Percentiles rank a stretch among this genome's conserved stretches.
Conservation (phyloP, 192 early-diverging fungal genomes). For the Thoreauomyces humboldtii region DNA sequence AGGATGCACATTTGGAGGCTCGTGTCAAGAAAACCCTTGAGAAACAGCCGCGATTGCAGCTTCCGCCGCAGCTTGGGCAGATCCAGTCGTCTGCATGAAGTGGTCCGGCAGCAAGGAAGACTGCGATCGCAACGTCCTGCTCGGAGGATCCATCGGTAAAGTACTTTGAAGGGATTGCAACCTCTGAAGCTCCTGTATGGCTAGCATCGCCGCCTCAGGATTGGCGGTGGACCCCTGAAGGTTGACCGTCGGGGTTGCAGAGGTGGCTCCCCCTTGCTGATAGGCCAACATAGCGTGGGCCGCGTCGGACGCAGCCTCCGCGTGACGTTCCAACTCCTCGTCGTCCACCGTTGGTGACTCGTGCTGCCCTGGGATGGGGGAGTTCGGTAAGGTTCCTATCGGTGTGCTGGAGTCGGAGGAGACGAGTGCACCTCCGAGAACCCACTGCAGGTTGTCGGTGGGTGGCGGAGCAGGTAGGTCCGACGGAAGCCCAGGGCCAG, state of each 20-base stretch:
- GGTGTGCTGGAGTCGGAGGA: neutral
- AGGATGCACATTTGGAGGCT: too few relatives aligned
- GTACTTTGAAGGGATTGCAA: too few relatives aligned
- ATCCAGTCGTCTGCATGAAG: neutral
- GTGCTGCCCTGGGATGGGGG: neutral
- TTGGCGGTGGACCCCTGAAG: neutral
- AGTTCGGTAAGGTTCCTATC: constrained; percentile 3
- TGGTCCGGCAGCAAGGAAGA: too few relatives aligned
- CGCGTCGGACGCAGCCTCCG: neutral
- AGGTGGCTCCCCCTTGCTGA: neutral
- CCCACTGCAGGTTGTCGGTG: too few relatives aligned
- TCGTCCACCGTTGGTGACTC: neutral
- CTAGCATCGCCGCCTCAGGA: neutral
- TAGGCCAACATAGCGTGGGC: neutral
- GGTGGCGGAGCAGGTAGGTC: too few relatives aligned
- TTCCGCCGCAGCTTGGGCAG: neutral
- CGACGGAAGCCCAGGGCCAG: too few relatives aligned
- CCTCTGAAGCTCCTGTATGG: neutral
- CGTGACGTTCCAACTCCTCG: neutral
- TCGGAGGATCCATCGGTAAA: too few relatives aligned
- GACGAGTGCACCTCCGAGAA: neutral
- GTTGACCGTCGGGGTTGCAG: too few relatives aligned
- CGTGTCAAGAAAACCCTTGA: too few relatives aligned
- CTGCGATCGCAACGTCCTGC: too few relatives aligned
- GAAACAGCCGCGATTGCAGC: neutral